Evolutionary conservation across 2,329 filamentous ascomycete species (phyloP).

Genomic region (Hymenoscyphus linearis): DNA sequence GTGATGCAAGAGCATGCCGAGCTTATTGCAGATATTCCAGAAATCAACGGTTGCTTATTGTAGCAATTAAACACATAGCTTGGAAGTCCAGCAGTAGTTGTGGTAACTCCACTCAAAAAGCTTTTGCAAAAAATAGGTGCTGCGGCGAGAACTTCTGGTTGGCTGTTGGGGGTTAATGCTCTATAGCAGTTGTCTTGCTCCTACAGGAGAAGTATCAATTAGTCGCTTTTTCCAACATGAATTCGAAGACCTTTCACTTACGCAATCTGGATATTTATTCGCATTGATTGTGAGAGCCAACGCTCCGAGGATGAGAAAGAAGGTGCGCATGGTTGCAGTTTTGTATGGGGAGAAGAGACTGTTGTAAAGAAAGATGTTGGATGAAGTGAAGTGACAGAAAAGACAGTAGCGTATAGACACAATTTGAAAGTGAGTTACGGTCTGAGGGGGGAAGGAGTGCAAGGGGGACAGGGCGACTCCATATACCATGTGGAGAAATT

Average conservation of each 20-base stretch:
- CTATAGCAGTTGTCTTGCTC: not conserved
- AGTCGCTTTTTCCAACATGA: not conserved
- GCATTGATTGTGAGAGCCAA: not conserved
- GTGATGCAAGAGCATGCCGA: not conserved
- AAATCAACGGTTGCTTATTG: not conserved
- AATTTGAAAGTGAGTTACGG: not conserved
- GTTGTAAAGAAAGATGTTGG: not conserved
- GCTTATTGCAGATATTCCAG: not conserved
- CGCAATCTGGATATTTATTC: not conserved
- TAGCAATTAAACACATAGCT: not conserved
- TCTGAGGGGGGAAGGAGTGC: not conserved
- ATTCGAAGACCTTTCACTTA: not conserved
- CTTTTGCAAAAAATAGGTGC: not conserved
- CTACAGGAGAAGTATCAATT: not conserved
- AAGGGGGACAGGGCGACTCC: not conserved
- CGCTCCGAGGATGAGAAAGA: not conserved
- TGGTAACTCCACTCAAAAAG: not conserved
- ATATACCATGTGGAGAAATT: not conserved
- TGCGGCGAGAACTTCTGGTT: not conserved
- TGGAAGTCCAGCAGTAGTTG: not conserved
- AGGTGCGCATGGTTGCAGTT: not conserved
- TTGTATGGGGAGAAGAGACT: not conserved
- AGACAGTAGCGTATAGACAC: not conserved
- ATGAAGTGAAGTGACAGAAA: not conserved
- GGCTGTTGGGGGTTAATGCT: not conserved